A percentile compares a stretch with the other conserved stretches of the same genome.
These are phyloP conservation scores for Bimuria novae-zelandiae DNA, from an alignment of 2,329 filamentous ascomycete genomes.

Conservation along the genomic window DNA sequence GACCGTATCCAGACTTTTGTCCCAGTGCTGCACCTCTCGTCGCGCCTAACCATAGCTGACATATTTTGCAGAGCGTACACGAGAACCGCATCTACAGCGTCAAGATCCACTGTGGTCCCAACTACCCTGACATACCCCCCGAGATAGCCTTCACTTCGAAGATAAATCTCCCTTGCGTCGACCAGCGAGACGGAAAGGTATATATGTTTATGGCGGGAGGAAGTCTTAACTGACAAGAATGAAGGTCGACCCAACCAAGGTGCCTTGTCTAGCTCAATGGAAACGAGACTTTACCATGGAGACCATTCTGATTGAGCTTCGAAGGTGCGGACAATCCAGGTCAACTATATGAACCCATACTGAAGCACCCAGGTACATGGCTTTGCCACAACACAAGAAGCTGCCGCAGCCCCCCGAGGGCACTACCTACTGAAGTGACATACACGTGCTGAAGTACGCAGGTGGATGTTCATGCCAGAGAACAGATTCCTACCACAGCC, in stretches of 20 bases:
- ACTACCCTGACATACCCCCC: constrained; percentile 88
- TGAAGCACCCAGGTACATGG: constrained; percentile 76
- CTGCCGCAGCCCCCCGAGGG: constrained; percentile 91
- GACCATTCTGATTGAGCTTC: constrained; percentile 83
- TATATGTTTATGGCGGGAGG: constrained; percentile 9
- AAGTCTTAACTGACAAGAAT: constrained; percentile 4
- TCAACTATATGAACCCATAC: constrained; percentile 16
- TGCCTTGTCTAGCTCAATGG: constrained; percentile 88
- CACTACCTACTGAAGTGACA: constrained; percentile 57
- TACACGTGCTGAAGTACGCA: background rate
- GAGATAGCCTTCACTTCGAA: constrained; percentile 90
- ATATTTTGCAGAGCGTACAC: constrained; percentile 73
- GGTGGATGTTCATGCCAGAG: background rate
- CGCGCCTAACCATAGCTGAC: constrained; percentile 13
- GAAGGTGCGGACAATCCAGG: constrained; percentile 61
- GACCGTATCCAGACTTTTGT: background rate
- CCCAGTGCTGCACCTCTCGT: constrained; percentile 17
- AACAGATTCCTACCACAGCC: background rate
- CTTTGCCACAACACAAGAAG: constrained; percentile 88
- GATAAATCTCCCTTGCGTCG: constrained; percentile 96
- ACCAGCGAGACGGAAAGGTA: constrained; percentile 75
- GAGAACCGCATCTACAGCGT: constrained; percentile 99
- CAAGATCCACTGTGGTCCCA: constrained; percentile 89
- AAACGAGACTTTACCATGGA: constrained; percentile 95
- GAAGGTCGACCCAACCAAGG: constrained; percentile 79